These are phyloP conservation scores for Cucurbita moschata DNA, from an alignment of 306 rosid genomes.

Conservation along the genomic window DNA sequence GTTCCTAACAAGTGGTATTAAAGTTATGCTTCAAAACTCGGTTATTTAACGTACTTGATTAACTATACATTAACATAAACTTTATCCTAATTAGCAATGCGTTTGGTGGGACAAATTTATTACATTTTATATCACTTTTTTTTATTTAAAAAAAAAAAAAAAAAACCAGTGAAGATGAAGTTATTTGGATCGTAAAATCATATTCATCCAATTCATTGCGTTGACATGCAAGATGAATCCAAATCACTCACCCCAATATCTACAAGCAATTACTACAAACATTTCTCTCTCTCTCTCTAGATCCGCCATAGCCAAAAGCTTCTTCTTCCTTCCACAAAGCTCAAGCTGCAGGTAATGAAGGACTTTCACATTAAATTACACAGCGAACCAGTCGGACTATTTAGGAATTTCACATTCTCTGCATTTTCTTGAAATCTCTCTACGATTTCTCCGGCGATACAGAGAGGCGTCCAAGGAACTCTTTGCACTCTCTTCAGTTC, in stretches of 20 bases:
- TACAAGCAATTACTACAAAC: background rate
- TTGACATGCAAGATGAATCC: background rate
- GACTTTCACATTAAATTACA: background rate
- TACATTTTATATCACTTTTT: background rate
- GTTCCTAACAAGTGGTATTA: no score
- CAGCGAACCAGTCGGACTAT: background rate
- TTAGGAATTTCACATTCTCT: background rate
- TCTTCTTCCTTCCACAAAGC: no score
- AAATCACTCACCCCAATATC: background rate
- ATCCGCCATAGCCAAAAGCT: no score
- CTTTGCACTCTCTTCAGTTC: conserved; percentile 13
- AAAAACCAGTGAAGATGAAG: background rate
- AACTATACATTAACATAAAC: no score
- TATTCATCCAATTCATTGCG: background rate
- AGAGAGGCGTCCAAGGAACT: background rate
- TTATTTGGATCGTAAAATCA: background rate
- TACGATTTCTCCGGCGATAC: background rate
- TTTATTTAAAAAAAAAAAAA: background rate
- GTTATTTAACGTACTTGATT: no score
- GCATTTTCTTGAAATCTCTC: background rate
- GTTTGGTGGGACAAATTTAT: background rate
- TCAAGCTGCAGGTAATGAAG: no score
- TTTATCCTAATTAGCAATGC: background rate
- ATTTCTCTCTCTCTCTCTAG: background rate
- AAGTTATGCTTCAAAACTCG: no score